Evolutionary conservation across 176 grass and related monocot species (phyloP).

Genomic region (Elymus sibiricus): DNA sequence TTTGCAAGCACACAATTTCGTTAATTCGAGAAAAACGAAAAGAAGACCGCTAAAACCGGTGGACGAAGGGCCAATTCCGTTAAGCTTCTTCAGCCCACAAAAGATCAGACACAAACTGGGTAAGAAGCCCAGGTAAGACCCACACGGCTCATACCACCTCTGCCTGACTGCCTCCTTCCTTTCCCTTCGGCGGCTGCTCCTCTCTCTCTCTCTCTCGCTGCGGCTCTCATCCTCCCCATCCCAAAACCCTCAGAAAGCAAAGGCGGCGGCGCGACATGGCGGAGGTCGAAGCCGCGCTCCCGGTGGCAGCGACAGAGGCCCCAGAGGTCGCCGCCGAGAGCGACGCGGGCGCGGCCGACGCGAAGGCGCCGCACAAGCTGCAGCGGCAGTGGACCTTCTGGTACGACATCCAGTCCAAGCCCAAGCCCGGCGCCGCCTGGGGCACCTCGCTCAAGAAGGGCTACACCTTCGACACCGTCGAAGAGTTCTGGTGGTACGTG

Average conservation of each 20-base stretch:
- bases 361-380: conserved; percentile 59
- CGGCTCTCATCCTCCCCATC: not conserved
- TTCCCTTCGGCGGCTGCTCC: conserved; percentile 13
- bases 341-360: not conserved
- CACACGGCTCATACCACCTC: not conserved
- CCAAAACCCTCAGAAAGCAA: conserved; percentile 18
- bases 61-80: not conserved
- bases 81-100: not conserved
- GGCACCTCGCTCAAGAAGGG: conserved; percentile 78
- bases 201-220: not conserved
- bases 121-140: conserved; percentile 5
- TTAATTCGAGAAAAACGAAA: no score
- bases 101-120: not conserved
- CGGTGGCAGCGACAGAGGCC: not conserved
- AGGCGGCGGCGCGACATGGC: conserved; percentile 57
- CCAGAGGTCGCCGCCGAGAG: conserved; percentile 15
- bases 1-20: no score
- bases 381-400: conserved; percentile 95
- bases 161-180: not conserved
- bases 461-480: conserved; percentile 95
- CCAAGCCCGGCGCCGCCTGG: conserved; percentile 94
- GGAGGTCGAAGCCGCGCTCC: conserved; percentile 24
- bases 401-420: conserved; percentile 90
- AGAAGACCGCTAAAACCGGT: no score
- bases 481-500: conserved; percentile 91